Evolutionary conservation across 2,329 filamentous ascomycete species (phyloP), one percentile per base, ranked within the genome.

Genomic region (Sphaerulina musiva): DNA sequence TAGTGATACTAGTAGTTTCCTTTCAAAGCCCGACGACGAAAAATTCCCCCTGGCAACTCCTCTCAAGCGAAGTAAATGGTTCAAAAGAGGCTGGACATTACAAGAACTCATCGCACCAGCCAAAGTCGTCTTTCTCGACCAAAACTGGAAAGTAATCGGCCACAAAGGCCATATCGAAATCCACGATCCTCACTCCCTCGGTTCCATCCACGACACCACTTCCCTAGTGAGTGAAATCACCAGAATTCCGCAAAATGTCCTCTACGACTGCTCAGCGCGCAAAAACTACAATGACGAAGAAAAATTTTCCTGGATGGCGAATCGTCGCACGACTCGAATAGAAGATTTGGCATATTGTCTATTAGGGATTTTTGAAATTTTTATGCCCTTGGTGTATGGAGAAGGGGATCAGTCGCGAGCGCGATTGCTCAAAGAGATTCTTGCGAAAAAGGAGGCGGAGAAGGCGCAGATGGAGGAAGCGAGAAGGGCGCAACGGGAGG

Each of bases 301-400:
- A 8, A 51, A 47, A 4, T 54, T 43, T 41, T 45, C 46, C 3
- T 55, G 53, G 53, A 44, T 45, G 31, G 12, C 14, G 29, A 17
- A 40, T 4, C 38, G 53, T 6, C 12, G 26, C 1, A 54, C 50
- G 1, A 51, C 46, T 0, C 23, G 46, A 1, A 23, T 52, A 0
- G 75, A 78, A 46, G 76, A 78, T 32, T 64, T 66, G 12, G 73
- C 73, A 0, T 78, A 78, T 43, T 75, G 67, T 4, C 62, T 78
- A 0, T 55, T 78, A 1, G 75, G 75, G 0, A 65, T 77, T 0
- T 76, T 78, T 23, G 65, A 66, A 0, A 66, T 78, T 11, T 68
- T 72, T 34, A 73, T 78, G 69, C 68, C 73, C 0, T 57, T 75
- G 1, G 47, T 76, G 0, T 78, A 77, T 48, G 74, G 74, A 0